Base-by-base conservation (phyloP, 495 filamentous ascomycete genomes). In the Aspergillus sclerotioniger region DNA sequence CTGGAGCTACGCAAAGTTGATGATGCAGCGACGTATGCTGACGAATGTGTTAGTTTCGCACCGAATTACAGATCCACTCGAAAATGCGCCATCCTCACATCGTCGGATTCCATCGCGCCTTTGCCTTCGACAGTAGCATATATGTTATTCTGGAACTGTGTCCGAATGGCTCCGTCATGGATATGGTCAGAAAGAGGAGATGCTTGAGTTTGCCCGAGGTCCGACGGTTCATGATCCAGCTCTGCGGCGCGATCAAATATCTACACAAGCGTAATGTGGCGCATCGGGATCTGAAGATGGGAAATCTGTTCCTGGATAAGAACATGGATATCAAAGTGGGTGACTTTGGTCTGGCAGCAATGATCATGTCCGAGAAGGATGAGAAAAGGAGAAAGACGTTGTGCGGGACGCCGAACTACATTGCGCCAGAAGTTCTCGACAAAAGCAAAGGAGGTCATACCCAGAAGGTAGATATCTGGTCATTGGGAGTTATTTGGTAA, bases 251-350 rank as follows among this genome's bases (percentile, higher is more conserved):
- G 17, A 89, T 99, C 65, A 98, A 98, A 68, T 99, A 98, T 66
- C 87, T 99, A 71, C 95, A 99, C 72, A 84, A 87, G 59, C 87
- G 93, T 64, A 91, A 91, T 48, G 92, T 99, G 32, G 96, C 97
- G 33, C 95, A 99, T 73, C 85, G 95, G 39, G 95, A 99, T 71
- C 71, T 99, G 51, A 99, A 99, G 71, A 96, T 96, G 80, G 95
- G 94, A 12, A 98, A 99, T 65, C 84, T 99, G 61, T 99, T 99
- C 62, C 80, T 99, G 48, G 95, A 99, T 71, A 84, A 85, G 37
- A 81, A 96, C 62, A 97, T 99, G 95, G 96, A 98, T 65, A 83
- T 96, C 56, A 98, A 99, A 71, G 87, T 98, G 59, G 95, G 95
- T 3, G 95, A 99, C 68, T 99, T 98, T 74, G 95, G 95, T 4